Base-by-base conservation (phyloP, 306 rosid species). In the Hippophae tibetana region DNA sequence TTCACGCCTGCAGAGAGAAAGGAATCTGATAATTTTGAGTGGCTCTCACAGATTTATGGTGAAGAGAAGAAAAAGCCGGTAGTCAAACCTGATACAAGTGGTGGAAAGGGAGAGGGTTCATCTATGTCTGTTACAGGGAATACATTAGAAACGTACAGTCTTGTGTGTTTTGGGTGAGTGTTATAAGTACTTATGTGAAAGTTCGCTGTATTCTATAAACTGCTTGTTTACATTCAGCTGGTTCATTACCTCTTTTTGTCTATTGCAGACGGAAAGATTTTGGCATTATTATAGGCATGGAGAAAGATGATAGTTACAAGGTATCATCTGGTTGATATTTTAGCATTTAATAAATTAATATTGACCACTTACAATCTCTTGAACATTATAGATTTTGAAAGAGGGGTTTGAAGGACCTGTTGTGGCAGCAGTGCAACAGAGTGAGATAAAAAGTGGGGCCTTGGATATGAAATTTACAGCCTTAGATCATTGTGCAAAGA, bases 11-110 rank as follows among this genome's bases (percentile, higher is more conserved):
- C 94, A 54, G 88, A 86, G 77, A 82, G 57, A 68, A 66, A 69
- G 57, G 94, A 80, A 70, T 46, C 88, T 57, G 79, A 74, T 53
- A 82, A 93, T 65, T 46, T 80, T 70, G 94, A 86, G 70, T 93
- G 97, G 97, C 90, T 93, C 7, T 75, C 99, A 63, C 86, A 84
- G 73, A 82, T 93, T 71, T 93, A 88, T 62, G 95, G 97, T 59
- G 84, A 81, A 31, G 65, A 71, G 7, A 86, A 79, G 81, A 84
- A 84, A 67, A 85, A 73, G 56, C 72, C 69, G 75, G 62, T 25
- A 31, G 53, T 67, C 41, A 69, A 58, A 64, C 66, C 47, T 69
- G 94, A 73, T 26, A 76, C 75, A 76, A 88, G 81, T 43, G 85
- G 75, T 66, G 92, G 80, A 46, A 85, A 75, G 62, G 93, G 93